Evolutionary conservation across 257 asterid genomes (phyloP).

Genomic region (Lycium barbarum): DNA sequence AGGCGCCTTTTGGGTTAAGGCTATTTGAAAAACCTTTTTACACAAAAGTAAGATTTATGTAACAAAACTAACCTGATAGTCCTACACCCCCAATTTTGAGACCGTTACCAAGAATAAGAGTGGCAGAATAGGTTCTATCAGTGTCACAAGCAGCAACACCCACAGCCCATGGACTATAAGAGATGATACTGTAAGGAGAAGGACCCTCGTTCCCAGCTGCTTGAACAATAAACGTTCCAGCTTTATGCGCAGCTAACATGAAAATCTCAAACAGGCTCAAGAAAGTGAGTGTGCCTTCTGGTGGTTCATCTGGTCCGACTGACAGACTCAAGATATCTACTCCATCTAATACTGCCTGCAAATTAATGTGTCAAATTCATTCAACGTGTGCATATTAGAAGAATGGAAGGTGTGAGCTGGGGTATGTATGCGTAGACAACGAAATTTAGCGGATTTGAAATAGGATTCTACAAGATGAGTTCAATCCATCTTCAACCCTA

Average conservation of each 20-base stretch:
- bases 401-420: too few relatives aligned
- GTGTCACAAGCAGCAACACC: constrained; percentile 80
- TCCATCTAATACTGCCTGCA: constrained; percentile 87
- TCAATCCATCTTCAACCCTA: too few relatives aligned
- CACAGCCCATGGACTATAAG: constrained; percentile 88
- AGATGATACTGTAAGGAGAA: constrained; percentile 68
- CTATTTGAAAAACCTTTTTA: background rate
- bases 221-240: constrained; percentile 81
- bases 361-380: background rate
- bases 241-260: constrained; percentile 80
- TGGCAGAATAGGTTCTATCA: constrained; percentile 80
- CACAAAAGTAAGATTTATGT: background rate
- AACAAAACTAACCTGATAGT: constrained; percentile 60
- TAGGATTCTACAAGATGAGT: too few relatives aligned
- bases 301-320: constrained; percentile 86
- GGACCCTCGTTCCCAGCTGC: constrained; percentile 95
- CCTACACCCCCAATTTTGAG: constrained; percentile 71
- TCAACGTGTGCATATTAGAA: too few relatives aligned
- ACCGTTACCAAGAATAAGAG: constrained; percentile 80
- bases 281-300: constrained; percentile 72
- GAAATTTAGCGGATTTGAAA: too few relatives aligned
- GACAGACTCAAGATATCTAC: constrained; percentile 83
- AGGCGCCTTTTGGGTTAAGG: background rate
- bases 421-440: background rate
- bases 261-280: constrained; percentile 77